Evolutionary conservation across 2,329 filamentous ascomycete genomes (phyloP), one percentile per base, ranked within the genome.

Genomic region (Penicillium polonicum): DNA sequence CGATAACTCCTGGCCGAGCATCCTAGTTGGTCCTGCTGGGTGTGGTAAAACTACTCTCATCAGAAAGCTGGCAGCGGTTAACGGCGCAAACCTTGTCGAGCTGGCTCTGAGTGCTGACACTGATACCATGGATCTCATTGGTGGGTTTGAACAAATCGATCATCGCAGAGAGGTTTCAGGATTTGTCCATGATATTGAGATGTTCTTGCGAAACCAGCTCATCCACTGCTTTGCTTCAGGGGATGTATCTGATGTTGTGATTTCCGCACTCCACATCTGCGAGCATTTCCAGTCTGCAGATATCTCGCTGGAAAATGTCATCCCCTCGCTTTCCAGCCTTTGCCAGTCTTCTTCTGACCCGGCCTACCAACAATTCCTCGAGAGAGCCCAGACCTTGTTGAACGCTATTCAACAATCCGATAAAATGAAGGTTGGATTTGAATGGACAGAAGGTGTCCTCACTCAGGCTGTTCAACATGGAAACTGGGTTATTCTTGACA

Each of bases 71-170:
- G 92, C 94, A n/a, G 87, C 89, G 13, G 77, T 89, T 25, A 85
- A 85, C 42, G 94, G 94, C 25, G 88, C 88, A 55, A 81, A 86
- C 1, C 79, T 97, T 4, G 84, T 92, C 33, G 89, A 91, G 17
- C 90, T 97, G 67, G 87, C 92, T 0, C 86, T 99, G 76, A 99
- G 96, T 70, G 88, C 92, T 7, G 95, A 99, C 67, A 90, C 96
- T 44, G 94, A 99, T 73, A 92, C 93, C 0, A 96, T 96, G 87
- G 94, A 99, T 74, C 85, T 99, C 55, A 91, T 99, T 56, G 94
- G 94, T 68, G 94, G 94, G 0, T 99, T 96, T 70, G 94, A 99
- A 73, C 94, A 99, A 75, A 87, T 91, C 19, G 94, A 99, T 71
- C 86, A 90, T 23, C 82, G 89, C 51, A 84, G 93, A 55, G 85